Percentiles rank a stretch among this genome's conserved stretches.
Conservation (phyloP, 495 filamentous ascomycete genomes). For the Xylaria cubensis region DNA sequence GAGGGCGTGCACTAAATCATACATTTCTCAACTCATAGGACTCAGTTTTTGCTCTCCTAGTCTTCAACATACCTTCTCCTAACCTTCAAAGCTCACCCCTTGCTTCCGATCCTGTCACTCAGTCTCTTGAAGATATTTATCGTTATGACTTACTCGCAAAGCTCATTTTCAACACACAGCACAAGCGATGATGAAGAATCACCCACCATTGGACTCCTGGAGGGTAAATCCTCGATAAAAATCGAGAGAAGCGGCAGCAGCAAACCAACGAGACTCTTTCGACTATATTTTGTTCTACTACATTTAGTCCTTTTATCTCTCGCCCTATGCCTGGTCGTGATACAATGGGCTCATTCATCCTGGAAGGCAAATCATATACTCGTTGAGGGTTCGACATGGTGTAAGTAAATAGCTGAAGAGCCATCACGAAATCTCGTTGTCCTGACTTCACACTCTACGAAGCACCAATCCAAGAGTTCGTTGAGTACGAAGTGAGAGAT, state of each 20-base stretch:
- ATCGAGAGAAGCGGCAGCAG: not conserved
- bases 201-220: not conserved
- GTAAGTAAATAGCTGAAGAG: not conserved
- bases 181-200: not conserved
- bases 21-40: not conserved
- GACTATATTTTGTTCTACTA: conserved; percentile 2
- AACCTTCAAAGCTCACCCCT: not conserved
- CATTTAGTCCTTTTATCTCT: conserved; percentile 5
- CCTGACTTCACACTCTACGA: not conserved
- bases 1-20: not conserved
- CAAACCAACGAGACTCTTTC: not conserved
- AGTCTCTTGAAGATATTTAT: not conserved
- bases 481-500: conserved; percentile 27
- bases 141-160: not conserved
- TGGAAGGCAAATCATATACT: not conserved
- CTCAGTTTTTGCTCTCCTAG: not conserved
- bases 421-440: not conserved
- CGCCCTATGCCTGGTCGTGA: not conserved
- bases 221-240: not conserved
- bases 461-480: conserved; percentile 25
- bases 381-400: not conserved
- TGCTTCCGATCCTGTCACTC: not conserved
- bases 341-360: not conserved
- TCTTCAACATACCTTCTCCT: not conserved
- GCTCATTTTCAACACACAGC: not conserved